Evolutionary conservation across 306 rosid species (phyloP).

Genomic region (Styphnolobium japonicum): DNA sequence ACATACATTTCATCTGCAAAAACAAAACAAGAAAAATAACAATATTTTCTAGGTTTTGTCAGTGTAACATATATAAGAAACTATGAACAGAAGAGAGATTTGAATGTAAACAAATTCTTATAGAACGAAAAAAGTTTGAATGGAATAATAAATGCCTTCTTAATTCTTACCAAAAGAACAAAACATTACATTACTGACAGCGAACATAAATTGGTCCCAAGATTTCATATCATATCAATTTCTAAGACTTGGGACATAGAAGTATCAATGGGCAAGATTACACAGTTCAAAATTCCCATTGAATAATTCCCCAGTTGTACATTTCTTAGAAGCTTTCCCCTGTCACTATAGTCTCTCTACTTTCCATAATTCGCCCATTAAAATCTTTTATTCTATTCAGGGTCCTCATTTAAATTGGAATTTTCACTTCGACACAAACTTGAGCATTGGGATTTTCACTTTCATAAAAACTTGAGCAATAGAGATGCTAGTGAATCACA

Average conservation of each 20-base stretch:
- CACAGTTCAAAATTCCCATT: slow-evolving; percentile 2
- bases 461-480: background rate
- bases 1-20: slow-evolving; percentile 96
- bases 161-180: background rate
- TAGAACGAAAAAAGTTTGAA: background rate
- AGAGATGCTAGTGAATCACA: background rate
- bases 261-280: background rate
- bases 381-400: background rate
- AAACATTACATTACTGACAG: background rate
- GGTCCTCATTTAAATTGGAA: background rate
- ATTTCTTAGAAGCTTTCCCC: background rate
- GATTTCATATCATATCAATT: background rate
- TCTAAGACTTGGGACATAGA: background rate
- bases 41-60: slow-evolving; percentile 4
- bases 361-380: background rate
- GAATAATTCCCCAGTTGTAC: background rate
- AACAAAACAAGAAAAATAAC: slow-evolving; percentile 21
- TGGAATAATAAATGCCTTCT: background rate
- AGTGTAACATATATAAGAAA: slow-evolving; percentile 1
- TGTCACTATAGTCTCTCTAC: background rate
- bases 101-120: background rate
- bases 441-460: background rate
- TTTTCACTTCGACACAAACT: background rate
- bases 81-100: background rate
- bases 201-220: background rate